These are phyloP conservation scores for Pleurotus tuoliensis DNA, from an alignment of 768 basidiomycete genomes.

Conservation along the genomic window DNA sequence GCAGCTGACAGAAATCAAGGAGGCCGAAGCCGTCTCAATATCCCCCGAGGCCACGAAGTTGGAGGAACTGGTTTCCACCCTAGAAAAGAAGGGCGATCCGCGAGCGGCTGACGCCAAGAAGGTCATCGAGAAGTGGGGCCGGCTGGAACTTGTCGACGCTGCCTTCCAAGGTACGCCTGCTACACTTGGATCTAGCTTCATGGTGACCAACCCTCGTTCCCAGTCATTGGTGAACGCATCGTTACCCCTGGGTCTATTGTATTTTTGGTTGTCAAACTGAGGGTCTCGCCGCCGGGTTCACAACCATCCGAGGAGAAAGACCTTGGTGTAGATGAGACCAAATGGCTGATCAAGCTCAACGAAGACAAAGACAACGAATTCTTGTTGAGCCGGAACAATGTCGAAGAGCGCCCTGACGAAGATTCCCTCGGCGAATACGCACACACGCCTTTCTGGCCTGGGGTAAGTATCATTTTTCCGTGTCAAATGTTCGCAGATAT, in stretches of 20 bases:
- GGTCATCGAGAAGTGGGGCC: constrained; percentile 66
- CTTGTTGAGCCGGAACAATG: constrained; percentile 55
- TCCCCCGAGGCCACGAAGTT: constrained; percentile 35
- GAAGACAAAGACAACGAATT: constrained; percentile 71
- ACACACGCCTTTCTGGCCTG: constrained; percentile 94
- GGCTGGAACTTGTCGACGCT: constrained; percentile 75
- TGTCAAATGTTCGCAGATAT: not conserved
- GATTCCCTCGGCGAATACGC: constrained; percentile 50
- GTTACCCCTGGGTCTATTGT: constrained; percentile 89
- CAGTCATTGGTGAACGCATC: constrained; percentile 87
- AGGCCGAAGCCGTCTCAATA: constrained; percentile 40
- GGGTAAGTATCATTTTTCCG: constrained; percentile 41
- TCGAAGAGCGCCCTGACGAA: constrained; percentile 53
- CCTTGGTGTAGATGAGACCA: constrained; percentile 43
- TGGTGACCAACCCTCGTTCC: not conserved
- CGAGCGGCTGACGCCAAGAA: constrained; percentile 54
- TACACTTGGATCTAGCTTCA: not conserved
- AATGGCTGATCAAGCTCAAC: constrained; percentile 40
- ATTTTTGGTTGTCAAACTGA: constrained; percentile 79
- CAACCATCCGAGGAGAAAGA: constrained; percentile 31
- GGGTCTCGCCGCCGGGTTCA: constrained; percentile 54
- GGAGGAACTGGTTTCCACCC: constrained; percentile 38
- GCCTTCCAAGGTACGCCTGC: constrained; percentile 71
- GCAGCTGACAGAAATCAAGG: constrained; percentile 74
- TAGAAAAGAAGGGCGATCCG: constrained; percentile 52